phyloP scores from a whole-genome alignment of 352 stramenopile genomes.

The Halophytophthora batemanensis region DNA sequence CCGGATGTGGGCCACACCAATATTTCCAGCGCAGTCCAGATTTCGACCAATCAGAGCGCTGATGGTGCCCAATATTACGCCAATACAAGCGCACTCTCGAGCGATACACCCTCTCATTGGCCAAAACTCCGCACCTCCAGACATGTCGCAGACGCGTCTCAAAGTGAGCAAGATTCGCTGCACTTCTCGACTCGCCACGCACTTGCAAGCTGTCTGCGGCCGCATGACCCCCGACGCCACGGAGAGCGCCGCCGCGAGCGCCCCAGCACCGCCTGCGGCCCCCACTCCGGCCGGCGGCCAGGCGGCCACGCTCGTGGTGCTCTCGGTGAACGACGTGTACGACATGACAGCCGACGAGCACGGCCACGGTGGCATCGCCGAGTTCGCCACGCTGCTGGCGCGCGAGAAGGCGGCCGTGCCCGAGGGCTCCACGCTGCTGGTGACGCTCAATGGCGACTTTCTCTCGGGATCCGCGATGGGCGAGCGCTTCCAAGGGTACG shows the following conservation, averaged over 20 bases:
- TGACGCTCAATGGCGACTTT: constrained; percentile 80
- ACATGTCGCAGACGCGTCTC: background rate
- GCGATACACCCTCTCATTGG: background rate
- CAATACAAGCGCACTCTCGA: background rate
- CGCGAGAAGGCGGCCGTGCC: constrained; percentile 39
- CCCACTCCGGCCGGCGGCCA: constrained; percentile 12
- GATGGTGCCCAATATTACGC: too few species aligned
- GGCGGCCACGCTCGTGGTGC: constrained; percentile 42
- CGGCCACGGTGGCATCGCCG: constrained; percentile 52
- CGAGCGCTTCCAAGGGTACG: constrained; percentile 60
- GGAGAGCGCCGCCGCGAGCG: constrained; percentile 16
- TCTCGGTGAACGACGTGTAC: constrained; percentile 77
- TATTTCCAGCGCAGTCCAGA: too few species aligned
- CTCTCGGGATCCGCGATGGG: constrained; percentile 64
- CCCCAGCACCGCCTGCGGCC: constrained; percentile 6
- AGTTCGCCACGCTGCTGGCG: constrained; percentile 63
- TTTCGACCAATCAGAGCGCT: too few species aligned
- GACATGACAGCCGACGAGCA: constrained; percentile 65
- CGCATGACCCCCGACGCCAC: constrained; percentile 1
- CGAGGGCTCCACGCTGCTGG: constrained; percentile 47
- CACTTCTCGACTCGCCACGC: too few species aligned
- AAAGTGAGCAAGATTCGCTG: background rate
- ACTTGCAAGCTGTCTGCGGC: background rate
- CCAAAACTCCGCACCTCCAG: too few species aligned
- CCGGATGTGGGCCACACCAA: too few species aligned